Evolutionary conservation across 2,329 filamentous ascomycete species (phyloP).

Genomic region (Stachybotrys echinatus): DNA sequence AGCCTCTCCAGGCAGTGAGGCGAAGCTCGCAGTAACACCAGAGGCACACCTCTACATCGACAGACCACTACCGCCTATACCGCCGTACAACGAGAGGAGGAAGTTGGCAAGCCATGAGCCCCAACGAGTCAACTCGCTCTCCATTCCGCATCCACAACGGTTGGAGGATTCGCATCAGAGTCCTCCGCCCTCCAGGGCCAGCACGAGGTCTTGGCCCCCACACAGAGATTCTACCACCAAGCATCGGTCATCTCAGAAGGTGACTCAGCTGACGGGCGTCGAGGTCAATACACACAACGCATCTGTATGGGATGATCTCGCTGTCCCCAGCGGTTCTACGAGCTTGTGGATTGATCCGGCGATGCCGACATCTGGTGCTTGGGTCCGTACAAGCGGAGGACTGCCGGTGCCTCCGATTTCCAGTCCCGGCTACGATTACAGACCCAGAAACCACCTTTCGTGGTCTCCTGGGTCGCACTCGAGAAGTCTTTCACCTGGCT

Average conservation of each 20-base stretch:
- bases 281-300: conserved; percentile 22
- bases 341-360: not conserved
- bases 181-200: not conserved
- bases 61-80: conserved; percentile 13
- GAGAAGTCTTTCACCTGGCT: no score
- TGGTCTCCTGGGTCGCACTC: not conserved
- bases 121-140: not conserved
- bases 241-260: conserved; percentile 29
- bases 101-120: not conserved
- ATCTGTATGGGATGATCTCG: not conserved
- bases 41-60: conserved; percentile 10
- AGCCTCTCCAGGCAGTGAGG: not conserved
- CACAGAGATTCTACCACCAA: conserved; percentile 8
- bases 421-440: not conserved
- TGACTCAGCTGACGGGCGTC: conserved; percentile 35
- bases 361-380: not conserved
- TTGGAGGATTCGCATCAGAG: not conserved
- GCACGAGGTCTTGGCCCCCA: not conserved
- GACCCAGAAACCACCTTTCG: not conserved
- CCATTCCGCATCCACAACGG: not conserved
- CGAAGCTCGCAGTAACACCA: conserved; percentile 3
- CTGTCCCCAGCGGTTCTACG: not conserved
- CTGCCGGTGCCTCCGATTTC: not conserved
- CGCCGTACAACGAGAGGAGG: conserved; percentile 1
- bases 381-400: not conserved